Evolutionary conservation across 1,139 yeast species (phyloP), one percentile per base, ranked within the genome.

Genomic region (Saccharomyces hybrid): DNA sequence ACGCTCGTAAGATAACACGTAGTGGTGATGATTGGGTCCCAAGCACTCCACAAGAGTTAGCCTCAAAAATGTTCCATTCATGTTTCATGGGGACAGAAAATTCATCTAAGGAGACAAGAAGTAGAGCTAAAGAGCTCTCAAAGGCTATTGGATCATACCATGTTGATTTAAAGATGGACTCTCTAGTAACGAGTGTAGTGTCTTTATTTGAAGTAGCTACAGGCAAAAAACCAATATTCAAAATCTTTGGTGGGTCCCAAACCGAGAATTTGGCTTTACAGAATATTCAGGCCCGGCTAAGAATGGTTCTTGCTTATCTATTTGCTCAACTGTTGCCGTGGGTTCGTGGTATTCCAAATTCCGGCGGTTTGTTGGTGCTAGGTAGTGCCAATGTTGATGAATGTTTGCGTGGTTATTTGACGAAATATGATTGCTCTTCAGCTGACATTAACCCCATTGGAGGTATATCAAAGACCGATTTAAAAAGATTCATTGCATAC

Each of bases 311-410:
- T 53, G 86, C 96, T 28, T 93, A 93, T 66, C 71, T 93, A 49
- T 90, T 93, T 77, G 98, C 99, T 0, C 96, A 93, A 66, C 75
- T 93, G 52, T 76, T 93, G 55, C 99, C 99, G 5, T 93, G 99
- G 98, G 88, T 90, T 14, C 79, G 98, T 61, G 82, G 83, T 5
- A 73, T 79, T 49, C 76, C 77, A 34, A 76, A 79, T 50, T 59
- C 68, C 0, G 78, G 83, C 14, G 96, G 98, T 0, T 73, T 93
- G 51, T 75, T 93, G 47, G 99, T 93, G 8, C 76, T 93, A 55
- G 99, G 99, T 1, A 85, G 95, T 67, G 97, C 99, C 7, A 93
- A 93, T 68, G 99, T 93, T n/a, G 99, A 93, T 70, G 99, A 93
- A 69, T 89, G 96, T 63, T 74, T 93, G 58, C 78, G 99, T 59